These are phyloP conservation scores for Wallacemonas sp. DNA, from an alignment of 208 protist species.

Conservation along the genomic window DNA sequence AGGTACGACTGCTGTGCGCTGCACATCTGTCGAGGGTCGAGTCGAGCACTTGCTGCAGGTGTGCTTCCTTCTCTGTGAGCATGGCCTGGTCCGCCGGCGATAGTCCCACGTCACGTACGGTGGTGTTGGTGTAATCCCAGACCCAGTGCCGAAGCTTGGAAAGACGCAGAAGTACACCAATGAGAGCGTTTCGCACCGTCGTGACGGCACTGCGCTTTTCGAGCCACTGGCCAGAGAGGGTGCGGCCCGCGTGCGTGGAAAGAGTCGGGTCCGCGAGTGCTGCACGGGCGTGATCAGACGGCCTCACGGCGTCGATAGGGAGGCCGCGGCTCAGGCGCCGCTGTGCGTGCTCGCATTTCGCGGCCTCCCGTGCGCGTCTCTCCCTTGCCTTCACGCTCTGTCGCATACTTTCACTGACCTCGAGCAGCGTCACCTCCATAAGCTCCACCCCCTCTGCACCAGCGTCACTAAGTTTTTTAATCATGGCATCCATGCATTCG, in stretches of 20 bases:
- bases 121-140: slow-evolving; percentile 45
- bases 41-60: slow-evolving; percentile 28
- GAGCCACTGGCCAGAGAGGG: slow-evolving; percentile 27
- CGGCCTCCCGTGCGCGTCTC: neutral
- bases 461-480: slow-evolving; percentile 24
- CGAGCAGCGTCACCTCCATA: slow-evolving; percentile 11
- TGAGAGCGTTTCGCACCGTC: slow-evolving; percentile 10
- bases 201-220: slow-evolving; percentile 18
- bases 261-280: slow-evolving; percentile 6
- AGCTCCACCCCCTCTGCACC: slow-evolving; percentile 16
- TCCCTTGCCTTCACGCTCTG: neutral
- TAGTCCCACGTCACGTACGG: slow-evolving; percentile 26
- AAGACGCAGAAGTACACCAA: slow-evolving; percentile 22
- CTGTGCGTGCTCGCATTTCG: neutral
- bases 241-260: slow-evolving; percentile 16
- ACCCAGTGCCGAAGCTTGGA: slow-evolving; percentile 30
- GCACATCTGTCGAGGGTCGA: neutral
- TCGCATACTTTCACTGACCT: slow-evolving; percentile 5
- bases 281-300: neutral
- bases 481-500: slow-evolving; percentile 26
- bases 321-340: neutral
- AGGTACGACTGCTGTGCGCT: neutral
- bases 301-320: neutral
- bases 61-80: slow-evolving; percentile 20
- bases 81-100: slow-evolving; percentile 16